A percentile compares a stretch with the other conserved stretches of the same genome.
Conservation (phyloP, 768 basidiomycete genomes). For the Megacollybia marginata region DNA sequence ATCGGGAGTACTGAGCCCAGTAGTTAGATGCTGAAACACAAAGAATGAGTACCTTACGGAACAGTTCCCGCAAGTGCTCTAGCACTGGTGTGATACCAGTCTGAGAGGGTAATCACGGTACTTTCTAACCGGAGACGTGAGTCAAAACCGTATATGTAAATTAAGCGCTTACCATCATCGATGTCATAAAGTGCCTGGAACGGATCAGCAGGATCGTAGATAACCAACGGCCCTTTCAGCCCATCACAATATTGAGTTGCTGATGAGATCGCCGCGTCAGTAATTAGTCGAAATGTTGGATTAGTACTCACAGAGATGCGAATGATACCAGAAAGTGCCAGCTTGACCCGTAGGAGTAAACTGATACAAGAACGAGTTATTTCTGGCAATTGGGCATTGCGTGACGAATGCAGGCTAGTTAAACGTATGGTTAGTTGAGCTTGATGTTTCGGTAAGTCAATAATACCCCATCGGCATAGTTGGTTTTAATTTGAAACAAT, state of each 20-base stretch:
- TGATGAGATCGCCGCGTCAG: constrained; percentile 22
- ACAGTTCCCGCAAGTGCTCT: too few species aligned
- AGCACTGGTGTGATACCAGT: constrained; percentile 28
- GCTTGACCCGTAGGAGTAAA: constrained; percentile 30
- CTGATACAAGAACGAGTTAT: constrained; percentile 30
- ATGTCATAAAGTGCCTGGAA: constrained; percentile 32
- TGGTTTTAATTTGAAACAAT: constrained; percentile 22
- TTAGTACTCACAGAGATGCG: constrained; percentile 22
- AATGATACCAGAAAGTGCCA: constrained; percentile 39
- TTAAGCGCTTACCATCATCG: constrained; percentile 29
- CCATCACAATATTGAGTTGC: constrained; percentile 28
- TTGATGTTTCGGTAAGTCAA: background rate
- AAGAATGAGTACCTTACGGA: too few species aligned
- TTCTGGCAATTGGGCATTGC: constrained; percentile 36
- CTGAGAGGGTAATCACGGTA: constrained; percentile 36
- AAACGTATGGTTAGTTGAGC: constrained; percentile 1
- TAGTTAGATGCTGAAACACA: too few species aligned
- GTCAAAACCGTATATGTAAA: background rate
- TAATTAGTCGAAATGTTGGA: constrained; percentile 13
- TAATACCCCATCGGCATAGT: constrained; percentile 23
- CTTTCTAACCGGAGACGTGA: constrained; percentile 16
- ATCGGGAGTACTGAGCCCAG: constrained; percentile 14
- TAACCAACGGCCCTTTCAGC: constrained; percentile 31
- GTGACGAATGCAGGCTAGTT: constrained; percentile 28
- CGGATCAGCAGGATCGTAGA: constrained; percentile 42